A percentile compares a stretch with the other conserved stretches of the same genome.
phyloP scores from a whole-genome alignment of 495 filamentous ascomycete genomes.

The Xylaria curta region DNA sequence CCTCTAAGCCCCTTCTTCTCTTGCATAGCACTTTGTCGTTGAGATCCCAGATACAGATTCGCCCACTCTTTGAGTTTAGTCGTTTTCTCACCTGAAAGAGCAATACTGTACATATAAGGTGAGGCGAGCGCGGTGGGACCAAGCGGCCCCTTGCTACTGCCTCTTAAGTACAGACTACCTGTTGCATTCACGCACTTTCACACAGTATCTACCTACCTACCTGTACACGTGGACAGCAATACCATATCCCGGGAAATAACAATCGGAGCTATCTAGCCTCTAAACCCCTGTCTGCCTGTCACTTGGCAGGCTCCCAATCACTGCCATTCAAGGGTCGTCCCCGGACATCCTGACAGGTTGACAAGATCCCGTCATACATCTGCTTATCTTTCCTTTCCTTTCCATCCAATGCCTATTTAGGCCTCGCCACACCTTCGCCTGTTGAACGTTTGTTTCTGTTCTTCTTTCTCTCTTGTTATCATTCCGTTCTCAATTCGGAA shows the following conservation, averaged over 20 bases:
- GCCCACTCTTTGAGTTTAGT: background rate
- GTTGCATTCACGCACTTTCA: background rate
- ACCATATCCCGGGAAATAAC: constrained; percentile 15
- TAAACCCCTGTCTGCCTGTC: constrained; percentile 18
- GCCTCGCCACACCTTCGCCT: constrained; percentile 10
- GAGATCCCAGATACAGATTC: background rate
- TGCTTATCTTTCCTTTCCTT: constrained; percentile 11
- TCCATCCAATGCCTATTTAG: constrained; percentile 25
- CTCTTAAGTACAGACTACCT: too few relatives aligned
- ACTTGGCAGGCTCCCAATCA: constrained; percentile 15
- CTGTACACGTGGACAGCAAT: background rate
- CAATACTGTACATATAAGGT: background rate
- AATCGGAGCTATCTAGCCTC: constrained; percentile 7
- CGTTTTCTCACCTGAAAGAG: background rate
- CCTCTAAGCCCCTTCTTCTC: constrained; percentile 2
- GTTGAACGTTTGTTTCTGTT: constrained; percentile 3
- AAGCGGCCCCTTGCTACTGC: constrained; percentile 4
- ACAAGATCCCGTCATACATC: constrained; percentile 15
- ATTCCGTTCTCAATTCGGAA: constrained; percentile 33
- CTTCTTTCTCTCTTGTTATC: constrained; percentile 26
- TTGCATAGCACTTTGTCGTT: background rate
- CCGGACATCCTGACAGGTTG: constrained; percentile 11
- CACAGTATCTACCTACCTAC: background rate
- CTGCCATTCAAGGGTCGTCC: constrained; percentile 9
- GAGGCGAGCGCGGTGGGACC: background rate